Conservation (phyloP, 1,284 basidiomycete genomes). For the Malassezia sp. region DNA sequence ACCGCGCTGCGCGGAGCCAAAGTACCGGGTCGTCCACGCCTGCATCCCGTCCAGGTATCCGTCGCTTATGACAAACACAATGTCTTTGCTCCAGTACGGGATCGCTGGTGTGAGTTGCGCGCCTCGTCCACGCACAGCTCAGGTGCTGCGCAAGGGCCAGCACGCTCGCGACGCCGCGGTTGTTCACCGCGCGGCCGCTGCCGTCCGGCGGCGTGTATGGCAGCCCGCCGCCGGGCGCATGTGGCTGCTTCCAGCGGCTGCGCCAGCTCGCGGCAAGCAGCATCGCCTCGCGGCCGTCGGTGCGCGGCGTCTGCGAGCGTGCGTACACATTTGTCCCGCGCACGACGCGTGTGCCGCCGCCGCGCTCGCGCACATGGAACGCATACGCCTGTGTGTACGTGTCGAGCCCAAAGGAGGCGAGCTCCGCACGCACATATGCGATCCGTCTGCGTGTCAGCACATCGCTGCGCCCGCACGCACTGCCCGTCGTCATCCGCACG, state of each 20-base stretch:
- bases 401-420: conserved; percentile 27
- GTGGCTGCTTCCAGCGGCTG: conserved; percentile 20
- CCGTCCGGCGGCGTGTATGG: conserved; percentile 11
- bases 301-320: conserved; percentile 66
- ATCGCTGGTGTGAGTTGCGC: too few relatives aligned
- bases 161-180: conserved; percentile 73
- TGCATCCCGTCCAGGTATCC: conserved; percentile 81
- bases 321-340: conserved; percentile 71
- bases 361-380: conserved; percentile 9
- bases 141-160: conserved; percentile 71
- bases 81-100: conserved; percentile 52
- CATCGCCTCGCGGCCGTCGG: conserved; percentile 73
- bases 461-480: too few relatives aligned
- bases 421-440: conserved; percentile 21
- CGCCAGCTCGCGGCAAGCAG: conserved; percentile 48
- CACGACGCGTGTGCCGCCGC: conserved; percentile 19
- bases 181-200: conserved; percentile 56
- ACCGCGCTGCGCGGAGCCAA: conserved; percentile 57
- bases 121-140: too few relatives aligned
- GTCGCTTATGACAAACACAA: conserved; percentile 80
- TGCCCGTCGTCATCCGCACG: not conserved
- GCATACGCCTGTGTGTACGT: conserved; percentile 18
- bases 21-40: conserved; percentile 76
- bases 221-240: conserved; percentile 4
- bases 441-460: too few relatives aligned